A percentile compares a stretch with the other conserved stretches of the same genome.
These are phyloP conservation scores for Ustilago curta DNA, from an alignment of 1,284 basidiomycete species.

Conservation along the genomic window DNA sequence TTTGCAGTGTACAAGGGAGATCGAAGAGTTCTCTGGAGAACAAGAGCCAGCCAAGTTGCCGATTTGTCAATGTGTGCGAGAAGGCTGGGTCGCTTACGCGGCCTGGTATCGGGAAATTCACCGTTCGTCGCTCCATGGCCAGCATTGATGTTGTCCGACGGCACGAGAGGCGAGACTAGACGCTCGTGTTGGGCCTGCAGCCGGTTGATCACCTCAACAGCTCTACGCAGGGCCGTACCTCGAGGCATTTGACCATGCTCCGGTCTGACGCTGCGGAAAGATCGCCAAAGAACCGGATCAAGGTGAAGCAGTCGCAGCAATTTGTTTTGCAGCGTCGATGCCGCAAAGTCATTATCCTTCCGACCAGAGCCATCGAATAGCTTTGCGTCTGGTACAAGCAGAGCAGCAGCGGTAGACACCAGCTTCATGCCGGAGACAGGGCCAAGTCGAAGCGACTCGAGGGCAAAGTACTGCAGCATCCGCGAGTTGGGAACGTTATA, in stretches of 20 bases:
- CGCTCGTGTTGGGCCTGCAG: constrained; percentile 11
- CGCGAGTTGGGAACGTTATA: constrained; percentile 73
- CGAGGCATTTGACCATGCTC: constrained; percentile 7
- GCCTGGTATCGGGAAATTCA: too few relatives aligned
- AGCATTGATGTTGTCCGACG: not conserved
- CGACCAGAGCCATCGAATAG: constrained; percentile 6
- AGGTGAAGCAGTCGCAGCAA: constrained; percentile 41
- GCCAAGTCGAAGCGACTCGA: constrained; percentile 71
- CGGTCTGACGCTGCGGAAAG: constrained; percentile 34
- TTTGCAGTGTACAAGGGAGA: constrained; percentile 13
- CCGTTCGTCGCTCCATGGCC: not conserved
- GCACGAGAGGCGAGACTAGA: not conserved
- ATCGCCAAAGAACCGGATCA: constrained; percentile 61
- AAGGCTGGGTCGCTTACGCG: not conserved
- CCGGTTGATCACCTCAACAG: constrained; percentile 38
- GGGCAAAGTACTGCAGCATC: constrained; percentile 75
- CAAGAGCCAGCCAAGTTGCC: constrained; percentile 13
- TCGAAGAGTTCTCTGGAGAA: constrained; percentile 14
- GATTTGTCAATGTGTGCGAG: constrained; percentile 1
- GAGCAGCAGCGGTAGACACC: constrained; percentile 24
- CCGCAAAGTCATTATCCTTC: constrained; percentile 8
- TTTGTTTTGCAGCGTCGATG: constrained; percentile 35
- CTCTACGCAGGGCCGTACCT: constrained; percentile 31
- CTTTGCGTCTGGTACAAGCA: constrained; percentile 22
- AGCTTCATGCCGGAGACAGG: constrained; percentile 51